Base-by-base conservation (phyloP, 1,139 yeast genomes). In the Magnusiomyces magnusii region DNA sequence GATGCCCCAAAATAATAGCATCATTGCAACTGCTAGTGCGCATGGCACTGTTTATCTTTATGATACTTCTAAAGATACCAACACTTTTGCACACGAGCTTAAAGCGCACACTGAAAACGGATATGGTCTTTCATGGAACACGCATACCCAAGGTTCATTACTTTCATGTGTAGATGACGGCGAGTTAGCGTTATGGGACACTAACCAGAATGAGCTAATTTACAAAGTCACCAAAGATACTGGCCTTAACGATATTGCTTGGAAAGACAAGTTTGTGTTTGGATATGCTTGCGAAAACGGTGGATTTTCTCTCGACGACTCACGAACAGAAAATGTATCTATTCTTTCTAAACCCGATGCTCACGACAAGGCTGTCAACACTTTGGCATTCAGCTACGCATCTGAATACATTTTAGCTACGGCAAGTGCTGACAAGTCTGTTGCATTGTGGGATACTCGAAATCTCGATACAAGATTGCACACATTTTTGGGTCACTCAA, bases 11-110 rank as follows among this genome's bases (percentile, higher is more conserved):
- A 81, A 87, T 66, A 78, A 87, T 2, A 81, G 78, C 56, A 71
- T 85, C 0, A 80, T 91, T 17, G 93, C 96, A 3, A 85, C 97
- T 0, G 86, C 91, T 63, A 84, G 87, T 64, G 93, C 93, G 0
- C 73, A 75, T 3, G 98, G 98, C 25, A 81, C 81, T 54, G 83
- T 86, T 0, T 86, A 79, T 63, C 71, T 93, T 2, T 92, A 58
- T 47, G 54, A 57, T 13, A 53, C 50, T 1, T 34, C 28, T 15
- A 17, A 31, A 1, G 51, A 50, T 15, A 56, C 52, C 23, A 53
- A 51, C 15, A 54, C 50, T 1, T 55, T 47, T 36, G 36, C 47
- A 25, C 47, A 53, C 27, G 58, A 72, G 2, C 80, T 86, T 58
- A 78, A 78, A 60, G 84, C 80, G 65, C 96, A 89, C 70, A 74